These are phyloP conservation scores for Macrophomina tecta DNA, from an alignment of 2,329 filamentous ascomycete species.

Conservation along the genomic window DNA sequence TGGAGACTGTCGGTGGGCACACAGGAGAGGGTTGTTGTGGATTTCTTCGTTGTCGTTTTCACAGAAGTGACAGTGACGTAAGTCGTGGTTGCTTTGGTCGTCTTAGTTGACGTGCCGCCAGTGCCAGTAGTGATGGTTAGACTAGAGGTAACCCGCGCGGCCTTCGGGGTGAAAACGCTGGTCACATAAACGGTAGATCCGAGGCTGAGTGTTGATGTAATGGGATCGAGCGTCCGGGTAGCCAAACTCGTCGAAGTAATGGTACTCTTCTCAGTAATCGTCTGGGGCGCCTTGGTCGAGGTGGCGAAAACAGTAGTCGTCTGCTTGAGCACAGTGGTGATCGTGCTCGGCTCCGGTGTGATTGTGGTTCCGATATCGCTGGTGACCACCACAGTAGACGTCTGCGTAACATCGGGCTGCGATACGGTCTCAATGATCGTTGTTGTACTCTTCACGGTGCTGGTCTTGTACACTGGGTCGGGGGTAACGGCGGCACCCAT, in stretches of 20 bases:
- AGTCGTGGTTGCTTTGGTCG: constrained; percentile 34
- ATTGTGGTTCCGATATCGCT: constrained; percentile 2
- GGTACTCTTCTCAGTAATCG: background rate
- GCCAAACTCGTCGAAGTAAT: background rate
- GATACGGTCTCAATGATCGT: constrained; percentile 32
- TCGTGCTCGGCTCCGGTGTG: background rate
- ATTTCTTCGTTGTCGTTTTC: constrained; percentile 40
- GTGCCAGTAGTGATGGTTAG: background rate
- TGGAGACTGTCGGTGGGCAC: constrained; percentile 35
- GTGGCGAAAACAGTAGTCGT: constrained; percentile 36
- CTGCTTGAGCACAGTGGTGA: background rate
- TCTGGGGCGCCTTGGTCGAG: constrained; percentile 14
- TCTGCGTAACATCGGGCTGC: constrained; percentile 32
- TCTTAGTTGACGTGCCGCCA: constrained; percentile 33
- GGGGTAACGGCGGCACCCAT: constrained; percentile 34
- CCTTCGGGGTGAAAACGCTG: constrained; percentile 32
- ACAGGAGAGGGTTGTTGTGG: constrained; percentile 37
- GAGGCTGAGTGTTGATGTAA: constrained; percentile 34
- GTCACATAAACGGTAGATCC: constrained; percentile 33
- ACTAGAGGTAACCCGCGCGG: constrained; percentile 27
- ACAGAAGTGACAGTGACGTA: constrained; percentile 33
- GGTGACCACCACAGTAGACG: constrained; percentile 26
- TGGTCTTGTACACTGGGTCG: constrained; percentile 30
- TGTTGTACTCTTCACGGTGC: constrained; percentile 30
- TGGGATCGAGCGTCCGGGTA: constrained; percentile 33